phyloP scores from a whole-genome alignment of 1,284 basidiomycete genomes.

The Boletus calvinii region DNA sequence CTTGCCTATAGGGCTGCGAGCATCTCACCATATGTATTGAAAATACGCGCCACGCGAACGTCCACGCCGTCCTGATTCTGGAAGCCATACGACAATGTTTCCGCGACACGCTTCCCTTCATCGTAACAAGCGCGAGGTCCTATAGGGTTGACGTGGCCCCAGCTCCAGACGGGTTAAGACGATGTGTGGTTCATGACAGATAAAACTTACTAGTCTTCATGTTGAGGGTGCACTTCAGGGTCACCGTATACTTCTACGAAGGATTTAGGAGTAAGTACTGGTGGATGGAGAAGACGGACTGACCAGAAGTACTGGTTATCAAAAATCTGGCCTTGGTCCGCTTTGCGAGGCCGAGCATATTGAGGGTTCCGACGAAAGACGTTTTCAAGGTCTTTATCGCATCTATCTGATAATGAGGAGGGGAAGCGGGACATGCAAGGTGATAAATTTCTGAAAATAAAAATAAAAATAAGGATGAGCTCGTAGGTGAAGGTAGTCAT shows the following conservation, averaged over 20 bases:
- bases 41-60: slow-evolving; percentile 93
- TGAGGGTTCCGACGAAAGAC: slow-evolving; percentile 94
- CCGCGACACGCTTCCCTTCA: slow-evolving; percentile 94
- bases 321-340: slow-evolving; percentile 96
- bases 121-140: slow-evolving; percentile 98
- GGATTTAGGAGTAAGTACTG: slow-evolving; percentile 10
- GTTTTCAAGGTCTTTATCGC: slow-evolving; percentile 98
- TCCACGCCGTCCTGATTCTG: slow-evolving; percentile 93
- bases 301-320: slow-evolving; percentile 90
- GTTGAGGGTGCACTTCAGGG: slow-evolving; percentile 95
- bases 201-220: slow-evolving; percentile 81
- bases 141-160: slow-evolving; percentile 98
- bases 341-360: slow-evolving; percentile 98
- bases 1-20: not conserved
- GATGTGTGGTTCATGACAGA: slow-evolving; percentile 4
- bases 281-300: slow-evolving; percentile 17
- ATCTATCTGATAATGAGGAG: slow-evolving; percentile 94
- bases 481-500: not conserved
- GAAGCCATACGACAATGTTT: slow-evolving; percentile 94
- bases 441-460: slow-evolving; percentile 97
- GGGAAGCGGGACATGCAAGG: slow-evolving; percentile 93
- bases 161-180: slow-evolving; percentile 47
- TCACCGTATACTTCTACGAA: slow-evolving; percentile 90
- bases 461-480: not conserved
- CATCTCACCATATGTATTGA: slow-evolving; percentile 78